Evolutionary conservation across 75 land plant species (phyloP), one percentile per base, ranked within the genome.

Genomic region (Larix kaempferi): DNA sequence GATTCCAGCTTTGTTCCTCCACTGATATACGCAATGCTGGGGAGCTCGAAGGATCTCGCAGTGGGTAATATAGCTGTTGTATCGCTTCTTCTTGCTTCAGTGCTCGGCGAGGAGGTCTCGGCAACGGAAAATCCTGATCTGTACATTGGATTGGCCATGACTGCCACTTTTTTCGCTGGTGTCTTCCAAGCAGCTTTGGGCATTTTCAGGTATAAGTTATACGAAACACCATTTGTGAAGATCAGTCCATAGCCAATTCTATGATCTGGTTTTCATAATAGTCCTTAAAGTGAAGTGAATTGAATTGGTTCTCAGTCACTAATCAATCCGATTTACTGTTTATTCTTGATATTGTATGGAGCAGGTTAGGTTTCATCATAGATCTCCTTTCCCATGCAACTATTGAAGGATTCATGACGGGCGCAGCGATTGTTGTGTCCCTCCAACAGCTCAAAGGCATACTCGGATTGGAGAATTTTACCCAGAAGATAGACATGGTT

Each of bases 1-100:
- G 89, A 88, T 81, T 83, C 90, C 21, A 86, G 89, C 78, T 88
- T 87, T 78, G 85, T 88, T 21, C 90, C 90, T 17, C 91, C 89
- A 22, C 73, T 87, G 66, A 59, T 84, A 22, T 89, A 87, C 60
- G 74, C 91, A 15, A 76, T 80, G 26, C 57, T 89, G 11, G 91
- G 91, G 7, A 85, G 82, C 39, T 89, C 91, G 39, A 81, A 82
- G 58, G 77, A 89, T 76, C 33, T 87, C 19, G 91, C 86, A 16
- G 79, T 84, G 22, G 89, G 91, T 8, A 86, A 84, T 11, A 82
- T 80, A 5, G 86, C 91, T 2, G 86, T 85, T 44, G 83, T 81
- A 44, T 89, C 91, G 6, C 71, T 87, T 49, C 80, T 88, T 14
- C 44, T 83, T 55, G 81, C 78, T 27, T 76, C 88, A 5, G 59